These are phyloP conservation scores for Angomonas ambiguus DNA, from an alignment of 208 protist genomes.

Conservation along the genomic window DNA sequence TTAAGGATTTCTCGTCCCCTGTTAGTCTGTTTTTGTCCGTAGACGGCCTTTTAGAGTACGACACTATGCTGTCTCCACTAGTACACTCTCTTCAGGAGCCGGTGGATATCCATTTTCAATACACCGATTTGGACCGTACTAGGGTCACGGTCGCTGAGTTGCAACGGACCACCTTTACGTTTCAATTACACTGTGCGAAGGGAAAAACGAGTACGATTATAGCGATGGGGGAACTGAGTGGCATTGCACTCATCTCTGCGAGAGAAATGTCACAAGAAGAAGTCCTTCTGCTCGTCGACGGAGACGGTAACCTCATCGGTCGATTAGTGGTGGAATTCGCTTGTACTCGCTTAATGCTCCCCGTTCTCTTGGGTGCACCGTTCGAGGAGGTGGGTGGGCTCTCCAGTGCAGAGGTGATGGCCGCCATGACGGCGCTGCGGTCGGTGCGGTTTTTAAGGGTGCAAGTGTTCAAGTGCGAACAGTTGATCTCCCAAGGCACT, in stretches of 20 bases:
- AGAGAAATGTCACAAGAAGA: slow-evolving; percentile 47
- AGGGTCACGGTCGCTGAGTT: slow-evolving; percentile 49
- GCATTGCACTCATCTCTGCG: slow-evolving; percentile 42
- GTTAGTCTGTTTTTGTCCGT: slow-evolving; percentile 65
- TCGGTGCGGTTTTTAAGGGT: slow-evolving; percentile 58
- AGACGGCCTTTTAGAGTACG: slow-evolving; percentile 66
- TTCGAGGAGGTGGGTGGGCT: slow-evolving; percentile 16
- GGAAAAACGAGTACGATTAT: slow-evolving; percentile 37
- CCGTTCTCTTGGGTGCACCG: slow-evolving; percentile 45
- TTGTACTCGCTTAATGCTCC: slow-evolving; percentile 56
- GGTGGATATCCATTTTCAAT: slow-evolving; percentile 68
- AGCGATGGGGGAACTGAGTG: slow-evolving; percentile 73
- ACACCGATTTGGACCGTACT: slow-evolving; percentile 49
- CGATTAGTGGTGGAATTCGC: slow-evolving; percentile 45
- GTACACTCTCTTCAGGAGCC: slow-evolving; percentile 52
- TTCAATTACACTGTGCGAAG: slow-evolving; percentile 62
- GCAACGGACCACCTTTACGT: slow-evolving; percentile 49
- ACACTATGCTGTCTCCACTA: slow-evolving; percentile 74
- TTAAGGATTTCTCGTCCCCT: slow-evolving; percentile 24
- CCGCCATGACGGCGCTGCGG: slow-evolving; percentile 64
- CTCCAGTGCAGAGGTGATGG: slow-evolving; percentile 28
- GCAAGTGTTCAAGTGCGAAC: slow-evolving; percentile 60
- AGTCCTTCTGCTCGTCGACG: slow-evolving; percentile 39
- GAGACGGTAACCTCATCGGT: slow-evolving; percentile 37
- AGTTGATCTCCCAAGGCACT: slow-evolving; percentile 17